Conservation (phyloP, 306 rosid species). For the Sicyos baderoa region DNA sequence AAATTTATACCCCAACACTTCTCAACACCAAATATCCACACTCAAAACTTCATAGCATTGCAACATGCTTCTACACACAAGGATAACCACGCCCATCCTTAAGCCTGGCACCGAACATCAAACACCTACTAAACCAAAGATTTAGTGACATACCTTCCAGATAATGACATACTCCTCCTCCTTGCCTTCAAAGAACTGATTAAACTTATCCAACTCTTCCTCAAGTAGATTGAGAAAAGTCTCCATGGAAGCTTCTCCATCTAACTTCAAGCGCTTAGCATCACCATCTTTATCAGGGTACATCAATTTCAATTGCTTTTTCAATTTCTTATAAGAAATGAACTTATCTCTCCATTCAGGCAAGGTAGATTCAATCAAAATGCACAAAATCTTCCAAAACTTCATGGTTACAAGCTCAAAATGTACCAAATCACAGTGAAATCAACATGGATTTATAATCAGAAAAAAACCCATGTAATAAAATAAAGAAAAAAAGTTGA, state of each 20-base stretch:
- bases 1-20: background rate
- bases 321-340: constrained; percentile 65
- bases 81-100: too few relatives aligned
- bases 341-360: constrained; percentile 87
- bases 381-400: constrained; percentile 69
- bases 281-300: constrained; percentile 35
- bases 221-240: constrained; percentile 47
- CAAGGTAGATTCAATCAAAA: constrained; percentile 56
- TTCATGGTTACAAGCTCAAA: constrained; percentile 39
- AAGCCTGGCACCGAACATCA: too few relatives aligned
- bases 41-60: background rate
- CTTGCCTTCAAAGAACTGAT: constrained; percentile 48
- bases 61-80: background rate
- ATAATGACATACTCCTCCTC: constrained; percentile 65
- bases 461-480: background rate
- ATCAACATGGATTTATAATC: background rate
- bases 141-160: constrained; percentile 41
- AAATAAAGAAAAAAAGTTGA: constrained; percentile 19
- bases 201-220: constrained; percentile 65
- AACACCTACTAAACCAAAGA: background rate
- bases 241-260: constrained; percentile 16
- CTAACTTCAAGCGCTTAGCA: constrained; percentile 34
- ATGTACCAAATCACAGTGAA: background rate
- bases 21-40: background rate
- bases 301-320: constrained; percentile 62